These are phyloP conservation scores for Lignosus rhinocerotis DNA, from an alignment of 1,284 basidiomycete genomes.

Conservation along the genomic window DNA sequence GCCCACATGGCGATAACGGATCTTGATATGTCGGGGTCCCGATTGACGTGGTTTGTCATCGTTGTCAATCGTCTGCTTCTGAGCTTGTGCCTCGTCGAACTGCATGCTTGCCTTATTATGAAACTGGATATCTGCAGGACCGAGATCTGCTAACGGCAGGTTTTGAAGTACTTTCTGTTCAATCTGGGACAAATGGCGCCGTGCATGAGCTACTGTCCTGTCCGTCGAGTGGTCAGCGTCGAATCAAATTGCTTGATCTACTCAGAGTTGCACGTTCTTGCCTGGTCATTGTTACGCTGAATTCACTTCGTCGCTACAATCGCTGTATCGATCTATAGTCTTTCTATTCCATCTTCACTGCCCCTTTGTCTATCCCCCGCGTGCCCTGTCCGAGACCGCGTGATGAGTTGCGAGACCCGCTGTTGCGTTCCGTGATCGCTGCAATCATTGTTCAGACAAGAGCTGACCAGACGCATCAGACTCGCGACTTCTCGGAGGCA, in stretches of 20 bases:
- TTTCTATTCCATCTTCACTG: neutral
- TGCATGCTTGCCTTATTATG: too few species aligned
- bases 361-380: neutral
- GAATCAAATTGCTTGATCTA: too few species aligned
- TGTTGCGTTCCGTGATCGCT: neutral
- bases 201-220: too few species aligned
- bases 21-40: too few species aligned
- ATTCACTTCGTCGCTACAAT: constrained; percentile 8
- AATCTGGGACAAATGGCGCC: too few species aligned
- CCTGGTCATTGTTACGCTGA: neutral
- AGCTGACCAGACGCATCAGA: constrained; percentile 12
- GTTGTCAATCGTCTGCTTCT: neutral
- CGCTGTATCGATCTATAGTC: constrained; percentile 12
- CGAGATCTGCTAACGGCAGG: neutral
- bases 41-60: neutral
- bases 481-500: constrained; percentile 83
- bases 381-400: neutral
- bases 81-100: too few species aligned
- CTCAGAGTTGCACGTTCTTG: neutral
- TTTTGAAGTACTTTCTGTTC: too few species aligned
- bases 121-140: too few species aligned
- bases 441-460: neutral
- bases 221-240: too few species aligned
- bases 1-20: too few species aligned
- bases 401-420: neutral